These are phyloP conservation scores for Penicillium sp. DNA, from an alignment of 2,329 filamentous ascomycete species.

Conservation along the genomic window DNA sequence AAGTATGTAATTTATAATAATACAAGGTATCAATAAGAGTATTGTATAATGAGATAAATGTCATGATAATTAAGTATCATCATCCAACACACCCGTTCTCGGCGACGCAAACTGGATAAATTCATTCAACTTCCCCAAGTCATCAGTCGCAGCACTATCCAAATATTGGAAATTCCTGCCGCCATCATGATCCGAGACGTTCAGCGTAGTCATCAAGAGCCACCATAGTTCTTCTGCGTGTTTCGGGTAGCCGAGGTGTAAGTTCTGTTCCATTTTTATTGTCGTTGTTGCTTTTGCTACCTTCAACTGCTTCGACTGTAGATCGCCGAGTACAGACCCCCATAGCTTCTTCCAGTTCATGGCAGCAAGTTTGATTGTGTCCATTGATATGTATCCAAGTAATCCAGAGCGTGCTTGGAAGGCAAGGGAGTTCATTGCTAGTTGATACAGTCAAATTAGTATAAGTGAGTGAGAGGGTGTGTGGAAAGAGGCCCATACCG, in stretches of 20 bases:
- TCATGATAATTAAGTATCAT: neutral
- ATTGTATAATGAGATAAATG: neutral
- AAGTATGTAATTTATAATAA: neutral
- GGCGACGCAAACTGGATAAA: conserved; percentile 25
- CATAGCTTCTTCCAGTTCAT: conserved; percentile 28
- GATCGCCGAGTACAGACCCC: conserved; percentile 18
- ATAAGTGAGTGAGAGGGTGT: too few species aligned
- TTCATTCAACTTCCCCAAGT: conserved; percentile 27
- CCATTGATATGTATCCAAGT: conserved; percentile 22
- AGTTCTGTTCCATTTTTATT: conserved; percentile 19
- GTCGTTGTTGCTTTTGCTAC: neutral
- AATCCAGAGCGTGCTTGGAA: conserved; percentile 26
- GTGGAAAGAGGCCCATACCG: conserved; percentile 16
- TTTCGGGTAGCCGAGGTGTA: conserved; percentile 28
- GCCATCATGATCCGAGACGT: conserved; percentile 15
- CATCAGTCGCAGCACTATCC: conserved; percentile 26
- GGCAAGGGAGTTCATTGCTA: conserved; percentile 28
- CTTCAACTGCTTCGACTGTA: neutral
- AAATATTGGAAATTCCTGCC: conserved; percentile 21
- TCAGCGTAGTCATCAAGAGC: conserved; percentile 25
- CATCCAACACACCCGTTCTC: neutral
- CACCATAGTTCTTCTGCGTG: conserved; percentile 31
- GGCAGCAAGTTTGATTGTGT: conserved; percentile 24
- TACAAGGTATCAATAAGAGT: neutral
- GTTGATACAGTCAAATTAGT: neutral